Evolutionary conservation across 2,329 filamentous ascomycete species (phyloP).

Genomic region (Penicillium sclerotiorum): DNA sequence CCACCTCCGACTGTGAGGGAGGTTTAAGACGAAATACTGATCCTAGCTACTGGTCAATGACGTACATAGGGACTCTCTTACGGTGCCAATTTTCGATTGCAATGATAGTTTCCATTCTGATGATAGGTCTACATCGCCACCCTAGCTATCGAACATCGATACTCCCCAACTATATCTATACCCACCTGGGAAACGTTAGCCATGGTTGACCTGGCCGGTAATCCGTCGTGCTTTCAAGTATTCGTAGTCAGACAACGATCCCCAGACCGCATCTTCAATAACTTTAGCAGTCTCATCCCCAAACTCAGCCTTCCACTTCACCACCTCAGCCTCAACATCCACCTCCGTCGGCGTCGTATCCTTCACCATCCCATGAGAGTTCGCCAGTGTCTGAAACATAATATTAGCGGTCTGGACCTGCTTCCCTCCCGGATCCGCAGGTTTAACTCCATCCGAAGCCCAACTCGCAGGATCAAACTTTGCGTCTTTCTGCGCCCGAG

Average conservation of each 20-base stretch:
- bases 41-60: neutral
- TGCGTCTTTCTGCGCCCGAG: too few relatives aligned
- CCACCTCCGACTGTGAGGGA: conserved; percentile 39
- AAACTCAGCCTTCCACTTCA: conserved; percentile 42
- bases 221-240: conserved; percentile 35
- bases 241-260: conserved; percentile 45
- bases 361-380: conserved; percentile 37
- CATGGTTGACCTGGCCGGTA: neutral
- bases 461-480: neutral
- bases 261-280: conserved; percentile 30
- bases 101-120: too few relatives aligned
- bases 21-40: conserved; percentile 27
- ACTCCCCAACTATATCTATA: neutral
- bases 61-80: conserved; percentile 18
- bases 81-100: conserved; percentile 10
- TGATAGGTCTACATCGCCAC: neutral
- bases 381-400: conserved; percentile 33
- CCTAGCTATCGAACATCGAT: neutral
- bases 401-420: conserved; percentile 8
- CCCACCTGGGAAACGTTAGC: neutral
- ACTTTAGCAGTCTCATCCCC: conserved; percentile 29
- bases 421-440: neutral
- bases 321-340: conserved; percentile 36
- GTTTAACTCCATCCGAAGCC: neutral
- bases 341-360: conserved; percentile 32